These are phyloP conservation scores for Camelina laxa DNA, from an alignment of 345 rosid genomes.

Conservation along the genomic window DNA sequence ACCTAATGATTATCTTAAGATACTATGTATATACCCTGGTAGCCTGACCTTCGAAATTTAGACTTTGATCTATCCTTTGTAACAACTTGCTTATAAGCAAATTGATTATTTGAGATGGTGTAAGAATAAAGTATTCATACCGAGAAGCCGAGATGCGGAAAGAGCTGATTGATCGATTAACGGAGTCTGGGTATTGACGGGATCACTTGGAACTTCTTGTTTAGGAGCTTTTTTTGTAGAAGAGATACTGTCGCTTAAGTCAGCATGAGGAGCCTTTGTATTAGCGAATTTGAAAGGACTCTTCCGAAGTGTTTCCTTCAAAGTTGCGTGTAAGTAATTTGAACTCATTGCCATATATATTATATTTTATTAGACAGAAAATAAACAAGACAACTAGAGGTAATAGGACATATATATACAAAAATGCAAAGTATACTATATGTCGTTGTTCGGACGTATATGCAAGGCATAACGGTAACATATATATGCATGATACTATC, in stretches of 20 bases:
- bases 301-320: constrained; percentile 27
- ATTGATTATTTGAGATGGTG: background rate
- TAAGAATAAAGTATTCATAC: constrained; percentile 11
- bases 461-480: constrained; percentile 35
- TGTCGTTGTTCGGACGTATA: background rate
- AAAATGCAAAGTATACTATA: background rate
- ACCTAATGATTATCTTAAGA: background rate
- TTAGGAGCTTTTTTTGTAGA: constrained; percentile 25
- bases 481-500: constrained; percentile 11
- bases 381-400: background rate
- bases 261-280: constrained; percentile 33
- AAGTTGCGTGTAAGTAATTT: constrained; percentile 21
- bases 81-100: no score
- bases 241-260: constrained; percentile 20
- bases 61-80: no score
- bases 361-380: background rate
- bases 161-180: constrained; percentile 21
- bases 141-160: constrained; percentile 22
- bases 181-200: constrained; percentile 11
- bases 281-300: constrained; percentile 41
- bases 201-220: constrained; percentile 22
- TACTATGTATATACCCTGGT: background rate
- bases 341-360: constrained; percentile 20
- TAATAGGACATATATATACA: background rate
- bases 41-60: background rate